Conservation (phyloP, 176 grass and related monocot species). For the Carex parvula region DNA sequence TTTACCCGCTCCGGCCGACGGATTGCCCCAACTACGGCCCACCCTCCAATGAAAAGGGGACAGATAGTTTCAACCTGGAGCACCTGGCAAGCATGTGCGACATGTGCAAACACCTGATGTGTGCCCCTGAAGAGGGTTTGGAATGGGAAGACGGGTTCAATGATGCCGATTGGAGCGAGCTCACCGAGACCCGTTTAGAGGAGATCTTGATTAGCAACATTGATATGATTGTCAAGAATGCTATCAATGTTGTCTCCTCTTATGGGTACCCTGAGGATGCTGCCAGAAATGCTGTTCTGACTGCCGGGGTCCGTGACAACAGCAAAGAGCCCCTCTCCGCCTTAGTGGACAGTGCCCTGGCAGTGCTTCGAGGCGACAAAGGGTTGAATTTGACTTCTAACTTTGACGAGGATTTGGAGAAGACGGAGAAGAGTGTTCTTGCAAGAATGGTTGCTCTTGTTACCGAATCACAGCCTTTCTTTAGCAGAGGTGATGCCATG, state of each 20-base stretch:
- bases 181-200: slow-evolving; percentile 64
- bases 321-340: slow-evolving; percentile 62
- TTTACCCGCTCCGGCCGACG: slow-evolving; percentile 40
- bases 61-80: slow-evolving; percentile 46
- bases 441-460: slow-evolving; percentile 55
- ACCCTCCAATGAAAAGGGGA: slow-evolving; percentile 46
- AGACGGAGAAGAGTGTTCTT: slow-evolving; percentile 56
- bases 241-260: slow-evolving; percentile 50
- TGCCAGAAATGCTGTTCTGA: slow-evolving; percentile 48
- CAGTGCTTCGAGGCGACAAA: slow-evolving; percentile 58
- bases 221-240: slow-evolving; percentile 61
- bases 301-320: slow-evolving; percentile 39
- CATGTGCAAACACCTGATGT: slow-evolving; percentile 49
- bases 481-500: slow-evolving; percentile 73
- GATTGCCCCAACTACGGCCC: slow-evolving; percentile 61
- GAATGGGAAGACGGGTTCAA: slow-evolving; percentile 52
- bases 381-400: slow-evolving; percentile 48
- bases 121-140: slow-evolving; percentile 30
- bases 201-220: slow-evolving; percentile 81
- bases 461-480: slow-evolving; percentile 70
- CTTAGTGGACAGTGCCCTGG: slow-evolving; percentile 47
- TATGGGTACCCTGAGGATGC: slow-evolving; percentile 71
- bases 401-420: slow-evolving; percentile 58
- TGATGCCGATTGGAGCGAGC: slow-evolving; percentile 69
- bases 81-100: slow-evolving; percentile 46